Conservation (phyloP, 371 early-diverging fungal genomes). For the Apophysomyces elegans region DNA sequence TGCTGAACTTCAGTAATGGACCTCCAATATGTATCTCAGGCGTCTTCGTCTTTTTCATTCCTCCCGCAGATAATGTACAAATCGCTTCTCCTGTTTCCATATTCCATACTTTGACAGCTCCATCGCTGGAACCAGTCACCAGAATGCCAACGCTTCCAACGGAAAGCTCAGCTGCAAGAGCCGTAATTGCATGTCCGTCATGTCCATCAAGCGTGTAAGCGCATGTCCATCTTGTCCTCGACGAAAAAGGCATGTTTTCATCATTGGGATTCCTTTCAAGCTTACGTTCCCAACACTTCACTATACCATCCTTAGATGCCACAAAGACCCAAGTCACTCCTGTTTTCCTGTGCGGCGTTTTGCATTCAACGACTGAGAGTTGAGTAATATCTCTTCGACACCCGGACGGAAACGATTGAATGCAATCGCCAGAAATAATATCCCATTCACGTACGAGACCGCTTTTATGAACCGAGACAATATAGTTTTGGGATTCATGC, state of each 20-base stretch:
- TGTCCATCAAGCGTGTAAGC: constrained; percentile 33
- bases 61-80: constrained; percentile 35
- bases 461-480: constrained; percentile 41
- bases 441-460: constrained; percentile 45
- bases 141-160: constrained; percentile 36
- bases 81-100: constrained; percentile 65
- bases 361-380: constrained; percentile 29
- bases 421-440: constrained; percentile 36
- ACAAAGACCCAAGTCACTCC: constrained; percentile 36
- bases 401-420: constrained; percentile 30
- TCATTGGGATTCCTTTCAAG: constrained; percentile 12
- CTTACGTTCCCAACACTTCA: constrained; percentile 43
- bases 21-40: constrained; percentile 25
- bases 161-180: constrained; percentile 31
- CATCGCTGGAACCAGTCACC: constrained; percentile 81
- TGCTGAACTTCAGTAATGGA: constrained; percentile 27
- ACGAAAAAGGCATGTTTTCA: constrained; percentile 3
- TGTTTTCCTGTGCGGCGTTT: constrained; percentile 23
- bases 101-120: constrained; percentile 81
- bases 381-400: constrained; percentile 27
- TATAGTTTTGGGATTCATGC: constrained; percentile 22
- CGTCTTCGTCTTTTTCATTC: constrained; percentile 7
- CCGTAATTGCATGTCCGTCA: constrained; percentile 26
- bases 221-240: constrained; percentile 27
- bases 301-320: constrained; percentile 39